phyloP scores from a whole-genome alignment of 78 protist genomes.

The Dictyostelium capitatum region DNA sequence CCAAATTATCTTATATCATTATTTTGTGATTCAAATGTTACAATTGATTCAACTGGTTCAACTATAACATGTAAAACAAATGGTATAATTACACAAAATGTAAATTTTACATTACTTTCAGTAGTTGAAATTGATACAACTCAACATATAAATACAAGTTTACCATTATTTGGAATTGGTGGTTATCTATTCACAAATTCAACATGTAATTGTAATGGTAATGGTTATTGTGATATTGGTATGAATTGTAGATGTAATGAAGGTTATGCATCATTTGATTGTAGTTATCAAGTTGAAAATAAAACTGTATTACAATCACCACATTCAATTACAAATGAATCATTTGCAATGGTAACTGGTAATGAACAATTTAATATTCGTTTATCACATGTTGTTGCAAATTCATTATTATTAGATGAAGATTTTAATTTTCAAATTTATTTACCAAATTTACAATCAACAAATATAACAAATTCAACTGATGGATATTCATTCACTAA shows the following conservation, averaged over 20 bases:
- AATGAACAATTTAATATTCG: not conserved
- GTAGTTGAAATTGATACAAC: not conserved
- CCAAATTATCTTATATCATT: not conserved
- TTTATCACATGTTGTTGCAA: not conserved
- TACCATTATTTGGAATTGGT: not conserved
- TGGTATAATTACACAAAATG: not conserved
- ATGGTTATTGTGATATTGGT: not conserved
- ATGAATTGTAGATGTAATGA: not conserved
- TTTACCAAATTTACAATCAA: not conserved
- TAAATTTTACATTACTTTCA: not conserved
- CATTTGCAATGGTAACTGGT: not conserved
- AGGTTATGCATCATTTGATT: constrained; percentile 19
- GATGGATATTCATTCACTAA: not conserved
- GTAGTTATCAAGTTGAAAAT: not conserved
- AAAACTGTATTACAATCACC: not conserved
- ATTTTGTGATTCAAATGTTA: not conserved
- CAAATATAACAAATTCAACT: not conserved
- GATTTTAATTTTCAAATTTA: not conserved
- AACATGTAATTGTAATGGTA: not conserved
- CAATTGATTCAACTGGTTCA: not conserved
- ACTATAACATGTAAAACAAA: not conserved
- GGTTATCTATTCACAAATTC: not conserved
- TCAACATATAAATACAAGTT: not conserved
- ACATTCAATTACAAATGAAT: not conserved
- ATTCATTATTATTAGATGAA: not conserved